Evolutionary conservation across 768 basidiomycete genomes (phyloP), one percentile per base, ranked within the genome.

Genomic region (Leccinellum albellum): DNA sequence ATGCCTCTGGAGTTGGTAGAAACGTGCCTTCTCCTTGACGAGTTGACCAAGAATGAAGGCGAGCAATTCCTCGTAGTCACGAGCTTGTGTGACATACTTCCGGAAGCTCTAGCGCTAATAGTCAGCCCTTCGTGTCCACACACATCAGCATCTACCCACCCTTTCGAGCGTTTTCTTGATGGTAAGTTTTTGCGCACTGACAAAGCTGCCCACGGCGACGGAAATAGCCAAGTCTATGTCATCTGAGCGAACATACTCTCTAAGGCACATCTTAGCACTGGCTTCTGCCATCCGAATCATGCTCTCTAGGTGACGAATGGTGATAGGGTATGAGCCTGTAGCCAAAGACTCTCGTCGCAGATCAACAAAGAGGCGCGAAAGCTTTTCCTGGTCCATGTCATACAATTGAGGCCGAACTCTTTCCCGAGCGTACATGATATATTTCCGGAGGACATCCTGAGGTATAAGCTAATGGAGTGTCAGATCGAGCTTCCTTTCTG

Each of bases 221-320:
- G 93, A 93, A 60, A 99, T 98, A 2, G 97, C 96, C 51, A 98
- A 76, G 71, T 99, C 94, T 64, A 99, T 94, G 70, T 99, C 97
- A 71, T 98, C 97, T 37, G 88, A 79, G 47, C 97, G 84, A 31
- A 98, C 97, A 67, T 93, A 98, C 74, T 98, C 96, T 53, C 97
- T 82, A 60, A 99, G 77, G 50, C 95, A 87, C 97, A 99, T 98
- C 79, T 96, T 97, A 23, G 97, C 97, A 67, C 91, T 94, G 14
- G 97, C 96, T 74, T 99, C 97, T 3, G 93, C 84, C 96, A 98
- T 98, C 40, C 97, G 88, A 74, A 99, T 98, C 91, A 97, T 97
- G 70, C 94, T 96, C 76, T 99, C 97, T 57, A 99, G 74, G 68
- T 98, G 97, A 55, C 97, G 91, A 50, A 98, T 89, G 9, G 97